phyloP scores from a whole-genome alignment of 305 asterid species.

The Fraxinus baroniana region DNA sequence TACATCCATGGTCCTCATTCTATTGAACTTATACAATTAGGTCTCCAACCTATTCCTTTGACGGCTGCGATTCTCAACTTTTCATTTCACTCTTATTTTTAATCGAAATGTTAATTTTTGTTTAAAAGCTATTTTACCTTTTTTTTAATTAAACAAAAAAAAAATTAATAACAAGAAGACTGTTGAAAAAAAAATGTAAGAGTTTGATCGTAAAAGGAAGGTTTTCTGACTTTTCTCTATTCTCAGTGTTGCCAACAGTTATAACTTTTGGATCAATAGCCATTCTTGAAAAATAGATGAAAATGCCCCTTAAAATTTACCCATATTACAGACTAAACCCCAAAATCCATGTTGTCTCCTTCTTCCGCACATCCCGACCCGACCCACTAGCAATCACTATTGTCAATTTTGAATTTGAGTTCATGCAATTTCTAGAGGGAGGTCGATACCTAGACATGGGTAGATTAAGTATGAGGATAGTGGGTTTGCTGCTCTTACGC shows the following conservation, averaged over 20 bases:
- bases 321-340: not conserved
- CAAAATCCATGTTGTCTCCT: not conserved
- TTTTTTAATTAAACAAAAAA: not conserved
- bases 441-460: not conserved
- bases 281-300: not conserved
- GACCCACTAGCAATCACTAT: not conserved
- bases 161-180: too few relatives aligned
- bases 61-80: not conserved
- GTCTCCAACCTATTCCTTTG: not conserved
- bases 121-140: not conserved
- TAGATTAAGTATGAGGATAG: too few relatives aligned
- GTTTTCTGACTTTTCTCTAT: too few relatives aligned
- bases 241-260: not conserved
- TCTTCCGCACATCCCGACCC: not conserved
- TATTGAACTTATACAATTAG: not conserved
- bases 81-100: not conserved
- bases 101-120: not conserved
- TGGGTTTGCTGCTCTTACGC: too few relatives aligned
- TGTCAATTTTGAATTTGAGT: not conserved
- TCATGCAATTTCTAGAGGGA: not conserved
- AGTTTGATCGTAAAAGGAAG: too few relatives aligned
- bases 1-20: not conserved
- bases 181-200: not conserved
- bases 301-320: not conserved
- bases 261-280: not conserved